These are phyloP conservation scores for Talaromyces proteolyticus DNA, from an alignment of 495 filamentous ascomycete species.

Conservation along the genomic window DNA sequence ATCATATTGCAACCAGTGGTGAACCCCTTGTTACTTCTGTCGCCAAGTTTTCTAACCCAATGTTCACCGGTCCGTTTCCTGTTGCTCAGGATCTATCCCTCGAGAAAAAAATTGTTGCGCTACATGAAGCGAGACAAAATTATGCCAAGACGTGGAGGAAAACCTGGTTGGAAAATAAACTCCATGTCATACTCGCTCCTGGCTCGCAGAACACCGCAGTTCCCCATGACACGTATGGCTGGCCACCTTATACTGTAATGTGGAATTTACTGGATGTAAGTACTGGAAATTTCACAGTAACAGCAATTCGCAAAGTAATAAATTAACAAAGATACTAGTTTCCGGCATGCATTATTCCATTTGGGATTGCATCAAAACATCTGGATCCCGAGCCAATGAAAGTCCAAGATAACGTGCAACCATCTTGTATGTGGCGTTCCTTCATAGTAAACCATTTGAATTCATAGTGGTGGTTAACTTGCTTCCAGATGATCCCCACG, in stretches of 20 bases:
- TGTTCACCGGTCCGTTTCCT: neutral
- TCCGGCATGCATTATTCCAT: neutral
- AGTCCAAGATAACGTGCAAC: slow-evolving; percentile 19
- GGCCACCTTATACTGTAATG: slow-evolving; percentile 10
- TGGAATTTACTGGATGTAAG: neutral
- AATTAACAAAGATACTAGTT: neutral
- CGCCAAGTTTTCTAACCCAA: neutral
- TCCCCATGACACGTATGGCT: slow-evolving; percentile 33
- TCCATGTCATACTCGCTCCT: slow-evolving; percentile 5
- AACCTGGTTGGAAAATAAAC: neutral
- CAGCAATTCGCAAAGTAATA: neutral
- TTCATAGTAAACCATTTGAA: neutral
- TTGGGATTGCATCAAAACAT: slow-evolving; percentile 16
- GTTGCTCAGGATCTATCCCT: too few relatives aligned
- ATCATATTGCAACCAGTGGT: slow-evolving; percentile 12
- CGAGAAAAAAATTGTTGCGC: neutral
- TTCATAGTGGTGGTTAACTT: neutral
- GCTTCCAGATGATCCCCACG: slow-evolving; percentile 23
- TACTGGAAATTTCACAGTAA: too few relatives aligned
- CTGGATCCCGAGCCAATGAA: slow-evolving; percentile 23
- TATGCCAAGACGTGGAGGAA: neutral
- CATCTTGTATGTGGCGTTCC: slow-evolving; percentile 23
- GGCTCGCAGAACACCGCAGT: slow-evolving; percentile 13
- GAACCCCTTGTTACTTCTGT: slow-evolving; percentile 15
- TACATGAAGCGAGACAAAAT: too few relatives aligned